phyloP scores from a whole-genome alignment of 208 protist genomes.

The Herpetomonas muscarum region DNA sequence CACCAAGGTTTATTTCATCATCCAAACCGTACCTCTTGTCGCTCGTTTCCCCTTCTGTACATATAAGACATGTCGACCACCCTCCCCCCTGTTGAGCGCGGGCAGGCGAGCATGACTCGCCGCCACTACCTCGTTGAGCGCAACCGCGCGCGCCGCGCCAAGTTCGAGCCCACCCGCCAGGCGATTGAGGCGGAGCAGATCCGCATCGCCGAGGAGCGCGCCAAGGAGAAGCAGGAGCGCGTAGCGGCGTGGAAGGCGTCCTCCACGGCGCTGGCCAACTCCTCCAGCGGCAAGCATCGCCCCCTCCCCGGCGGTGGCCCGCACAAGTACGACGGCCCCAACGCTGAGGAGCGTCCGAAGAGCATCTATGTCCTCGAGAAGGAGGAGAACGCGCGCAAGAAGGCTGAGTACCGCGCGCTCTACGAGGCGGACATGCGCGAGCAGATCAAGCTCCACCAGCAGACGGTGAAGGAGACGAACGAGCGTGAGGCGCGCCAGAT shows the following conservation, averaged over 20 bases:
- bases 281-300: constrained; percentile 18
- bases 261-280: constrained; percentile 10
- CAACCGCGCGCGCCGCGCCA: constrained; percentile 57
- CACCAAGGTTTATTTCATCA: too few relatives aligned
- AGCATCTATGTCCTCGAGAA: constrained; percentile 50
- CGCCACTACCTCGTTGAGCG: constrained; percentile 77
- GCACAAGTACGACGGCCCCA: constrained; percentile 31
- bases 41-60: not conserved
- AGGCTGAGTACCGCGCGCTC: constrained; percentile 53
- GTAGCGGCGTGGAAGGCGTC: constrained; percentile 41
- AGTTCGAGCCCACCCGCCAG: constrained; percentile 49
- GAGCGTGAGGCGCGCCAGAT: constrained; percentile 49
- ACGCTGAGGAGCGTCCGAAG: constrained; percentile 14
- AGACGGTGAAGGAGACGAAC: constrained; percentile 36
- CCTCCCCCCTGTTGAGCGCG: constrained; percentile 57
- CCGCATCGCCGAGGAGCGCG: constrained; percentile 33
- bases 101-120: constrained; percentile 58
- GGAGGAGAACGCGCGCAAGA: constrained; percentile 51
- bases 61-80: constrained; percentile 7
- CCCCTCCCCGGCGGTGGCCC: constrained; percentile 58
- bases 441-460: constrained; percentile 57
- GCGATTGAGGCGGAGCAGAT: constrained; percentile 63
- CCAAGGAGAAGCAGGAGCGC: constrained; percentile 40
- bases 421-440: constrained; percentile 61
- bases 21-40: too few relatives aligned